These are phyloP conservation scores for Adansonia digitata DNA, from an alignment of 345 rosid species.

Conservation along the genomic window DNA sequence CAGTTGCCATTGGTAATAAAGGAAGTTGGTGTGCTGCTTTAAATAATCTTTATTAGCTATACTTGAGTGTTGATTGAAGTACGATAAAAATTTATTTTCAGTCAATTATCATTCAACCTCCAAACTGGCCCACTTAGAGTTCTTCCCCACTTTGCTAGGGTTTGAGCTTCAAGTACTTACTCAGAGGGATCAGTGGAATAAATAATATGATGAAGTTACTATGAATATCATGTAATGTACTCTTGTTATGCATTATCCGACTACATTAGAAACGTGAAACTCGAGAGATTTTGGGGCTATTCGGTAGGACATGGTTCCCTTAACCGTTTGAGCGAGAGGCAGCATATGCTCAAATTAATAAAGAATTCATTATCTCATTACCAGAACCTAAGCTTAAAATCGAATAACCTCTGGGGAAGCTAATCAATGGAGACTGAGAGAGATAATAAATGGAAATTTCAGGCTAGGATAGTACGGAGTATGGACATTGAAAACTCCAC, in stretches of 20 bases:
- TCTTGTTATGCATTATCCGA: neutral
- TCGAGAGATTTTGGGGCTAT: no score
- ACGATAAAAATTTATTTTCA: conserved; percentile 7
- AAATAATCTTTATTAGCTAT: neutral
- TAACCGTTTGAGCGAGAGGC: neutral
- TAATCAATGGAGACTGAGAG: conserved; percentile 3
- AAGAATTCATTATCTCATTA: neutral
- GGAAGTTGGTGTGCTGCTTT: conserved; percentile 12
- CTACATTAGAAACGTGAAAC: no score
- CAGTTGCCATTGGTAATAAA: neutral
- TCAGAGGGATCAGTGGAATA: no score
- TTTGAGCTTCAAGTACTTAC: neutral
- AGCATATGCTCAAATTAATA: neutral
- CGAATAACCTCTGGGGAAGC: neutral
- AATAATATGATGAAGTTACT: no score
- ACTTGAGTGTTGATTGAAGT: conserved; percentile 1
- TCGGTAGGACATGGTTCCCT: neutral
- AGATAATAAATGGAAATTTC: conserved; percentile 3
- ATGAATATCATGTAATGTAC: no score
- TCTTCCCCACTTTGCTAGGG: neutral
- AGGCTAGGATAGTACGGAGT: neutral
- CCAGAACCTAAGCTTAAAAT: neutral
- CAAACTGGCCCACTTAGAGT: neutral
- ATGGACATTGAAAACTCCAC: neutral
- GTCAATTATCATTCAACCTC: neutral